Evolutionary conservation across 2,329 filamentous ascomycete genomes (phyloP), one percentile per base, ranked within the genome.

Genomic region (Fusarium kyushuense): DNA sequence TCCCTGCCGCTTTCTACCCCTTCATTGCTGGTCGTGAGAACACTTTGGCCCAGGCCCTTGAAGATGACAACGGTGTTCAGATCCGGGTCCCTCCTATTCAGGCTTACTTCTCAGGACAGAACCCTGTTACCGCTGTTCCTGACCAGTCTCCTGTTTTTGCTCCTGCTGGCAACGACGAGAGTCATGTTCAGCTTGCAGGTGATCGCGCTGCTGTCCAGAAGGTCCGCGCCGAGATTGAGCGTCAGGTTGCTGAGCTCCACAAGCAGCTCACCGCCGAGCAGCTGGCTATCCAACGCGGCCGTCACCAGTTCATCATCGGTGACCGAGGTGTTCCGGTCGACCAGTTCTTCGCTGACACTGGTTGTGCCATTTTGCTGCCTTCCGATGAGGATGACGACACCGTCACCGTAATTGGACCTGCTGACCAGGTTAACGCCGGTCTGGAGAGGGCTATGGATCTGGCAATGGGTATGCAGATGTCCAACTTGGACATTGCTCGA

Each of bases 271-370:
- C 90, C 41, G 83, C 96, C 48, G 89, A 96, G 72, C 90, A 96
- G 78, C 83, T 94, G 41, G 87, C 91, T 8, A 93, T 98, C 72
- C 92, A 95, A 78, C 90, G 91, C 65, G 93, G 93, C 48, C 90
- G 93, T 52, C 96, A 98, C 78, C 94, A 97, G 78, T 98, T 97
- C 83, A 96, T 99, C 75, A 90, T 97, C 67, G 95, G 95, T 52
- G 90, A 95, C 65, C 87, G 90, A 65, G 94, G 92, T 64, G 87
- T 92, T 65, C 89, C 92, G 19, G 84, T 93, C 33, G 89, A 97
- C 59, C 89, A 97, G 45, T 97, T 99, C 83, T 89, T 97, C 69
- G 86, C 90, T 45, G 89, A 97, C 75, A 98, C 96, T 59, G 95
- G 95, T 66, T 99, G 96, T 79, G 88, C 92, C 42, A 90, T 98